Evolutionary conservation across 805 yeast genomes (phyloP).

Genomic region (Saccharomyces paradoxus): DNA sequence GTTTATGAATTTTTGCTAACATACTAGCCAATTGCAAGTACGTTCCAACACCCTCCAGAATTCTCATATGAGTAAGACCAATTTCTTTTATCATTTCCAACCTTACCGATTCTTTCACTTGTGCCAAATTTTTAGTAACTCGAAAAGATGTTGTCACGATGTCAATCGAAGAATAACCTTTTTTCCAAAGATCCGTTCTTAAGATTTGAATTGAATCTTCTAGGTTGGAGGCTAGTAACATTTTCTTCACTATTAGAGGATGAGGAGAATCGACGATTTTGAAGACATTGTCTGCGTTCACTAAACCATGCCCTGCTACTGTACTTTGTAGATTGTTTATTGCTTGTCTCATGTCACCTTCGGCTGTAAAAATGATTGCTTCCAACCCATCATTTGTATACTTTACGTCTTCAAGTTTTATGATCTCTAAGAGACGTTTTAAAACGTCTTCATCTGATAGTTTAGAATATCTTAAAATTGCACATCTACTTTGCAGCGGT

Average conservation of each 20-base stretch:
- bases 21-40: conserved; percentile 81
- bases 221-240: conserved; percentile 49
- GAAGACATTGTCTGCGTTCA: conserved; percentile 88
- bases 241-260: conserved; percentile 71
- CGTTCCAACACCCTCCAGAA: conserved; percentile 86
- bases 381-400: conserved; percentile 85
- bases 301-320: conserved; percentile 85
- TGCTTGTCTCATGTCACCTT: conserved; percentile 99
- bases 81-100: conserved; percentile 76
- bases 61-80: conserved; percentile 86
- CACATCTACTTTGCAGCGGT: conserved; percentile 94
- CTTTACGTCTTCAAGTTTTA: conserved; percentile 60
- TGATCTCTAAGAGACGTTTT: conserved; percentile 62
- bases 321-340: conserved; percentile 90
- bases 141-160: conserved; percentile 84
- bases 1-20: conserved; percentile 45
- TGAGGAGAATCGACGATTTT: conserved; percentile 95
- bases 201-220: conserved; percentile 61
- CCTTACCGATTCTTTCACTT: conserved; percentile 57
- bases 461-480: conserved; percentile 77
- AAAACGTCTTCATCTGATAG: conserved; percentile 80
- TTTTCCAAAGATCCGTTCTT: conserved; percentile 61
- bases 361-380: conserved; percentile 89
- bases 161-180: conserved; percentile 91
- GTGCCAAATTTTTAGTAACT: conserved; percentile 70